Evolutionary conservation across 2,329 filamentous ascomycete species (phyloP).

Genomic region (Hypoxylon sp.): DNA sequence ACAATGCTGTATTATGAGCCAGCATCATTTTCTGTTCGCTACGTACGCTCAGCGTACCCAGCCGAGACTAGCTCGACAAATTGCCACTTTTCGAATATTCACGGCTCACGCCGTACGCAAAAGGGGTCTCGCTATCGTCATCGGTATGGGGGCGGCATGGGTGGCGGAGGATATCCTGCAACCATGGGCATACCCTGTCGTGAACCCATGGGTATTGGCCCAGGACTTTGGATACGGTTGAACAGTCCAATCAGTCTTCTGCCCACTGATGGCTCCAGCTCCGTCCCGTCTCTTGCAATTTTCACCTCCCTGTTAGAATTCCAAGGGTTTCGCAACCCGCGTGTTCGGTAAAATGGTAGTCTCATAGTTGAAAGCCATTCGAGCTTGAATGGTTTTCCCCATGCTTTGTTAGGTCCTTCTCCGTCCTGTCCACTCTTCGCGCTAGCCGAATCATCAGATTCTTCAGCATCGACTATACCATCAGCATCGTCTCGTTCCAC

Average conservation of each 20-base stretch:
- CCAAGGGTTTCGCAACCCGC: slow-evolving; percentile 91
- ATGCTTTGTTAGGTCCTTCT: slow-evolving; percentile 72
- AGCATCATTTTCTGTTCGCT: slow-evolving; percentile 30
- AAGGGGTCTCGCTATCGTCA: slow-evolving; percentile 37
- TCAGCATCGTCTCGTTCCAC: slow-evolving; percentile 73
- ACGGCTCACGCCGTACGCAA: slow-evolving; percentile 9
- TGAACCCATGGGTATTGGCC: slow-evolving; percentile 50
- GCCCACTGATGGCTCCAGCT: slow-evolving; percentile 87
- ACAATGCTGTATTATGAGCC: slow-evolving; percentile 26
- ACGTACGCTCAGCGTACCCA: slow-evolving; percentile 42
- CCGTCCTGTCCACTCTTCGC: slow-evolving; percentile 54
- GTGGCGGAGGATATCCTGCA: slow-evolving; percentile 57
- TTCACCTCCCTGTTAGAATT: slow-evolving; percentile 97
- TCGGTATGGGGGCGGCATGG: slow-evolving; percentile 56
- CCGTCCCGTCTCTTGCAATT: slow-evolving; percentile 94
- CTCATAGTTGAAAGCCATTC: slow-evolving; percentile 89
- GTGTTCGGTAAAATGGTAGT: slow-evolving; percentile 89
- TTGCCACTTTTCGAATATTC: slow-evolving; percentile 28
- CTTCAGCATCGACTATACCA: slow-evolving; percentile 53
- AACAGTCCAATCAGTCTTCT: slow-evolving; percentile 84
- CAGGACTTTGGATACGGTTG: slow-evolving; percentile 67
- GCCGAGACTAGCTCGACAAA: slow-evolving; percentile 38
- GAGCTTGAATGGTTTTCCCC: slow-evolving; percentile 92
- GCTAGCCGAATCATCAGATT: slow-evolving; percentile 52
- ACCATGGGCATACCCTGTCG: slow-evolving; percentile 56